Base-by-base conservation (phyloP, 169 alveolate species). In the Cryptosporidium viatorum region DNA sequence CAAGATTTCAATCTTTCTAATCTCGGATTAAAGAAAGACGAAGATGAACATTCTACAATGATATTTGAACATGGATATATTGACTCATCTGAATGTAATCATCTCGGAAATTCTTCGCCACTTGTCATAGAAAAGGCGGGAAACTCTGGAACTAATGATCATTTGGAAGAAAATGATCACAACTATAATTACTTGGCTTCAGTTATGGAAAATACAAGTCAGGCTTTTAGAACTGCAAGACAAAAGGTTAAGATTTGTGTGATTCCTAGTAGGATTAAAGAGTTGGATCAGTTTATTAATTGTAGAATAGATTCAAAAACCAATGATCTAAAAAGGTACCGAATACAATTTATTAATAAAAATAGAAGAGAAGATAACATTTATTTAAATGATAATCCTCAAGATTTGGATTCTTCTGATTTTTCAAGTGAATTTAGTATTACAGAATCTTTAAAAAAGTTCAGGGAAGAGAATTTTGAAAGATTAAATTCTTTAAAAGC, bases 171-270 rank as follows among this genome's bases (percentile, higher is more conserved):
- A 37, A 16, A 10, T 41, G 62, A 37, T n/a, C 74, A 59, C n/a
- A 59, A 65, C 26, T 80, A 80, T 50, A 80, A 67, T 48, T 80
- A 80, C 52, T 59, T 80, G 48, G 89, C 89, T 14, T 80, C 89
- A 33, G 89, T 80, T 5, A 80, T 80, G 74, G 89, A 80, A 16
- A 65, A 80, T 48, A 31, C 71, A 14, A n/a, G 48, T 35, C 37
- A 21, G 2, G 69, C 50, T 21, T 80, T 62, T 48, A n/a, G 29
- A 12, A 33, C 9, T 16, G 89, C 89, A 12, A 80, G 89, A 45
- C 48, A 80, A 80, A 80, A 67, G 14, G 67, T 80, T n/a, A 80
- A n/a, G 21, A 62, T 80, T 14, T 48, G 59, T 23, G 71, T 73
- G 16, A 10, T 33, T 1, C 86, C 86, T 18, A 26, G 35, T 12